A percentile compares a stretch with the other conserved stretches of the same genome.
Evolutionary conservation across 2,329 filamentous ascomycete species (phyloP).

Genomic region (Dryadomyces quercivorus): DNA sequence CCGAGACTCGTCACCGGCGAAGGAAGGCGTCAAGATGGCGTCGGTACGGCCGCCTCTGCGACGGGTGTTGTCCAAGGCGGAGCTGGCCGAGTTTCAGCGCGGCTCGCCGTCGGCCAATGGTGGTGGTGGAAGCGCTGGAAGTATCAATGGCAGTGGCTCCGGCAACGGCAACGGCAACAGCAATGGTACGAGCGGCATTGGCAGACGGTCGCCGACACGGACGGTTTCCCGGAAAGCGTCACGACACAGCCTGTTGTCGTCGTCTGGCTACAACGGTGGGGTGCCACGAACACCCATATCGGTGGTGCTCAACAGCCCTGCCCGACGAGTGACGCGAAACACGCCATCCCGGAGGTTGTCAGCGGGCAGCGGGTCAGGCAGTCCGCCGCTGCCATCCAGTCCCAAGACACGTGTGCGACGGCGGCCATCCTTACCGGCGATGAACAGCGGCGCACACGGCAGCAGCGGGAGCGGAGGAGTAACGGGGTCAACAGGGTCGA

Average conservation of each 20-base stretch:
- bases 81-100: constrained; percentile 68
- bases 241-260: constrained; percentile 29
- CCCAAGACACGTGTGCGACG: constrained; percentile 32
- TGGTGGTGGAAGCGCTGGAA: background rate
- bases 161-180: background rate
- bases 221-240: constrained; percentile 43
- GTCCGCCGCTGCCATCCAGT: constrained; percentile 32
- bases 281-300: constrained; percentile 25
- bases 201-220: constrained; percentile 43
- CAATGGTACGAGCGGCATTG: constrained; percentile 10
- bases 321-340: constrained; percentile 24
- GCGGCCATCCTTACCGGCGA: constrained; percentile 41
- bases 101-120: constrained; percentile 24
- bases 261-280: background rate
- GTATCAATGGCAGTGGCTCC: background rate
- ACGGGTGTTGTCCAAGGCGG: constrained; percentile 74
- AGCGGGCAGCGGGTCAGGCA: constrained; percentile 29
- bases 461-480: constrained; percentile 14
- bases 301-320: constrained; percentile 27
- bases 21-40: constrained; percentile 28
- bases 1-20: constrained; percentile 30
- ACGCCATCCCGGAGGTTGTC: constrained; percentile 37
- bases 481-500: background rate
- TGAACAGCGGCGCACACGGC: constrained; percentile 19
- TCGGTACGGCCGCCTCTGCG: constrained; percentile 62